Percentiles rank a stretch among this genome's conserved stretches.
These are phyloP conservation scores for Cladophialophora psammophila DNA, from an alignment of 2,329 filamentous ascomycete species.

Conservation along the genomic window DNA sequence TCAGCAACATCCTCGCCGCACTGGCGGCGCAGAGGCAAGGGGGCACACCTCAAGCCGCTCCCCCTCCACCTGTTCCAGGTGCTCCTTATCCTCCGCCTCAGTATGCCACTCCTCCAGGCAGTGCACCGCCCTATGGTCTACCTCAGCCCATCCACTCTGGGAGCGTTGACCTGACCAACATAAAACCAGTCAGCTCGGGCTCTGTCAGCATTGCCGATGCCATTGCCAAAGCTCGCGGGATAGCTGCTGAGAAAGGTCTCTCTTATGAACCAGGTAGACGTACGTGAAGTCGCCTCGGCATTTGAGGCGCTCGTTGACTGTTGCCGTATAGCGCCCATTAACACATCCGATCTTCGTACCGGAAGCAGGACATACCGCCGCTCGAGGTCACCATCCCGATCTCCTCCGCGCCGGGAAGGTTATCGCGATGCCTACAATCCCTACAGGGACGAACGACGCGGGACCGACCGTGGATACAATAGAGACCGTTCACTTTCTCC, in stretches of 20 bases:
- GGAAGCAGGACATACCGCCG: conserved; percentile 64
- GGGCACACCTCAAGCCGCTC: conserved; percentile 55
- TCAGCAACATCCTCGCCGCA: conserved; percentile 60
- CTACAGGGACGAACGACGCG: conserved; percentile 83
- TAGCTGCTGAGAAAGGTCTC: conserved; percentile 79
- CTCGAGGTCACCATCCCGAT: conserved; percentile 74
- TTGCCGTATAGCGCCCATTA: conserved; percentile 29
- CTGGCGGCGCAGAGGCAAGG: conserved; percentile 61
- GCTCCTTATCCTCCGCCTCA: conserved; percentile 51
- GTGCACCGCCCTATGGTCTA: conserved; percentile 51
- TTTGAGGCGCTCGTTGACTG: not conserved
- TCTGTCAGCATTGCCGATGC: conserved; percentile 84
- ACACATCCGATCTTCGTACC: conserved; percentile 32
- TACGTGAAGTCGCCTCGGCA: conserved; percentile 27
- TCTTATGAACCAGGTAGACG: conserved; percentile 53
- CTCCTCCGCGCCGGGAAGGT: conserved; percentile 72
- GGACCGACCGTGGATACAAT: conserved; percentile 63
- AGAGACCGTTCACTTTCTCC: conserved; percentile 79
- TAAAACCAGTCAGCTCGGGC: conserved; percentile 80
- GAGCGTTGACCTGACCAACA: conserved; percentile 78
- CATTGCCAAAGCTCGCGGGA: conserved; percentile 82
- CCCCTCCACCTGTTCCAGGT: conserved; percentile 47
- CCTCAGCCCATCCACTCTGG: conserved; percentile 63
- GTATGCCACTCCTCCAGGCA: conserved; percentile 52
- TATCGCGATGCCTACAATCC: conserved; percentile 80